phyloP scores from a whole-genome alignment of 495 filamentous ascomycete species.

The Aspergillus sparsus region DNA sequence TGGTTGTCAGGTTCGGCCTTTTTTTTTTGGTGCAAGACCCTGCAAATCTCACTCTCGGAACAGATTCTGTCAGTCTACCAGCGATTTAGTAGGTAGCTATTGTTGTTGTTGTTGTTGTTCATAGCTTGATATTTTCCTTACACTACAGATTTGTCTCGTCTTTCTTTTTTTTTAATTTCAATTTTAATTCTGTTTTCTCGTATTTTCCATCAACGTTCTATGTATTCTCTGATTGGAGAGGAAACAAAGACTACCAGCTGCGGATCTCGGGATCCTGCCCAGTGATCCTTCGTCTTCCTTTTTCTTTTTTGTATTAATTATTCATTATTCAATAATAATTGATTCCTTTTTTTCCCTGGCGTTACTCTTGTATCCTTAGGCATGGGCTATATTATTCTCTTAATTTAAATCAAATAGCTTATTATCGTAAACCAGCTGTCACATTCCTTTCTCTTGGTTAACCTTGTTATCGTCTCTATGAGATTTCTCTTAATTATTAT shows the following conservation, averaged over 20 bases:
- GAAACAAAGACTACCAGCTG: not conserved
- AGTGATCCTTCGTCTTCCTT: conserved; percentile 2
- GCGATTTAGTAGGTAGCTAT: not conserved
- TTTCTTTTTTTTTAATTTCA: not conserved
- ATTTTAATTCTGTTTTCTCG: not conserved
- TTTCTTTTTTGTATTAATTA: not conserved
- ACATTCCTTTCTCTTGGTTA: not conserved
- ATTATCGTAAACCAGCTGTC: conserved; percentile 3
- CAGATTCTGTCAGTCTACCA: not conserved
- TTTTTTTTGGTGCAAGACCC: not conserved
- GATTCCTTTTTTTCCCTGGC: not conserved
- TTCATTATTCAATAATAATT: not conserved
- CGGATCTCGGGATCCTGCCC: conserved; percentile 1
- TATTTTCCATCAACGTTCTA: not conserved
- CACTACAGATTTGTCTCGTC: not conserved
- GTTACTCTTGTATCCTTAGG: conserved; percentile 1
- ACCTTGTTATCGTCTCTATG: not conserved
- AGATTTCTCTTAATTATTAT: no score
- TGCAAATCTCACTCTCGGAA: no score
- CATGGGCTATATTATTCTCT: not conserved
- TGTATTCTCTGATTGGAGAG: not conserved
- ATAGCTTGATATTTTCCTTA: not conserved
- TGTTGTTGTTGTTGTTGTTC: not conserved
- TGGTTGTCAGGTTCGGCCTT: conserved; percentile 4
- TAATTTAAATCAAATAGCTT: conserved; percentile 5